Percentiles rank a stretch among this genome's conserved stretches.
phyloP scores from a whole-genome alignment of 2,329 filamentous ascomycete genomes.

The Endoconidiophora polonica region DNA sequence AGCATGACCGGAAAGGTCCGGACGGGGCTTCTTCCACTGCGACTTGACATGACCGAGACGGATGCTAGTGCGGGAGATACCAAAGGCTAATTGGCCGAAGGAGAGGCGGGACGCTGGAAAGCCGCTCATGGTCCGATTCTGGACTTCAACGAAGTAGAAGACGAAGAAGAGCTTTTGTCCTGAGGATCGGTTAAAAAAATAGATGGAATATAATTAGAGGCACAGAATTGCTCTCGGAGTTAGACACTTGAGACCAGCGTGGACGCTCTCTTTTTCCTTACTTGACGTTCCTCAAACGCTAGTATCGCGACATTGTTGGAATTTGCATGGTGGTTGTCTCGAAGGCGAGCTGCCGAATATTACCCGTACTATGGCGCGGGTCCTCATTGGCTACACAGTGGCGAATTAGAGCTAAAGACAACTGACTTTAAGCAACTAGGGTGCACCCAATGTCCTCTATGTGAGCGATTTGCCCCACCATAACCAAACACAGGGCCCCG shows the following conservation, averaged over 20 bases:
- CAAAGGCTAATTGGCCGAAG: constrained; percentile 26
- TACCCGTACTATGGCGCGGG: neutral
- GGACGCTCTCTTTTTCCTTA: constrained; percentile 4
- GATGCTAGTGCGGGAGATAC: constrained; percentile 25
- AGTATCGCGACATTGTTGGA: constrained; percentile 8
- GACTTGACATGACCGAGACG: constrained; percentile 22
- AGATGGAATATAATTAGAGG: neutral
- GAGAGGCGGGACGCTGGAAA: constrained; percentile 18
- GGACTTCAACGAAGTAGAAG: neutral
- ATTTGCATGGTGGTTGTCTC: constrained; percentile 10
- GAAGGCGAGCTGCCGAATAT: constrained; percentile 4
- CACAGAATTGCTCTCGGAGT: neutral
- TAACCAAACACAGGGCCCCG: constrained; percentile 1
- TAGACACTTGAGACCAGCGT: neutral
- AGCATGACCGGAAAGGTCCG: constrained; percentile 16
- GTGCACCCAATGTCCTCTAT: neutral
- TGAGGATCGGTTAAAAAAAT: neutral
- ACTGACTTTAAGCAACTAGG: neutral
- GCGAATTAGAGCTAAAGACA: neutral
- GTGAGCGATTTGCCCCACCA: constrained; percentile 3
- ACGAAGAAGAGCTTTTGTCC: too few relatives aligned
- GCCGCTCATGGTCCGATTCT: constrained; percentile 18
- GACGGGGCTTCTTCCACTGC: constrained; percentile 14
- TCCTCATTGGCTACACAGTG: too few relatives aligned
- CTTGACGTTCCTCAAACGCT: neutral